phyloP scores from a whole-genome alignment of 2,329 filamentous ascomycete species.

The Immersiporthe knoxdaviesiana region DNA sequence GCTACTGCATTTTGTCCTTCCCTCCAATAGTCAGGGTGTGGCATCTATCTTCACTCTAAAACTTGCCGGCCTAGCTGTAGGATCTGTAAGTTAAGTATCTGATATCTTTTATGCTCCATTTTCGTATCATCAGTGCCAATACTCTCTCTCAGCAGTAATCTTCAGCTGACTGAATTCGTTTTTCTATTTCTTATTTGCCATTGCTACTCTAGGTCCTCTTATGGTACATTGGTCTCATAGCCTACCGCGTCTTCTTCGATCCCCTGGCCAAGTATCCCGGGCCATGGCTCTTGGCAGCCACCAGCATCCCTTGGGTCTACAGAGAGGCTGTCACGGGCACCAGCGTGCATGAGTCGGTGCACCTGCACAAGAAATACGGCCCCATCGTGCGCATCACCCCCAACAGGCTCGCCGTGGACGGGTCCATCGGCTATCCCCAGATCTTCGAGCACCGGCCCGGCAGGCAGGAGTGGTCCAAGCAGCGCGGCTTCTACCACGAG shows the following conservation, averaged over 20 bases:
- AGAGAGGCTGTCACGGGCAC: not conserved
- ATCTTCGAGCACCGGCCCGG: constrained; percentile 22
- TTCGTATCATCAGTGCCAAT: not conserved
- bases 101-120: too few species aligned
- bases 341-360: not conserved
- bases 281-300: constrained; percentile 17
- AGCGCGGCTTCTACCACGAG: not conserved
- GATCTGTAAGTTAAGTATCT: not conserved
- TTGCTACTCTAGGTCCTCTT: not conserved
- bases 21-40: not conserved
- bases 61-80: not conserved
- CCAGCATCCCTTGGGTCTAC: constrained; percentile 6
- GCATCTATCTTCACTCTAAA: not conserved
- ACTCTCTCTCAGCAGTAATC: not conserved
- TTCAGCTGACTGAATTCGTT: not conserved
- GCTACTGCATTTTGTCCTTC: not conserved
- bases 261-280: constrained; percentile 24
- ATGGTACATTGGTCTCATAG: constrained; percentile 3
- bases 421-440: constrained; percentile 19
- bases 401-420: constrained; percentile 15
- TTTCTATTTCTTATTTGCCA: too few species aligned
- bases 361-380: constrained; percentile 21
- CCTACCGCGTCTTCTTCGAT: constrained; percentile 20
- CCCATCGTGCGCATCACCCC: constrained; percentile 23
- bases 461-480: constrained; percentile 15